Conservation (phyloP, 2,329 filamentous ascomycete genomes). For the Atkinsonella hypoxylon region DNA sequence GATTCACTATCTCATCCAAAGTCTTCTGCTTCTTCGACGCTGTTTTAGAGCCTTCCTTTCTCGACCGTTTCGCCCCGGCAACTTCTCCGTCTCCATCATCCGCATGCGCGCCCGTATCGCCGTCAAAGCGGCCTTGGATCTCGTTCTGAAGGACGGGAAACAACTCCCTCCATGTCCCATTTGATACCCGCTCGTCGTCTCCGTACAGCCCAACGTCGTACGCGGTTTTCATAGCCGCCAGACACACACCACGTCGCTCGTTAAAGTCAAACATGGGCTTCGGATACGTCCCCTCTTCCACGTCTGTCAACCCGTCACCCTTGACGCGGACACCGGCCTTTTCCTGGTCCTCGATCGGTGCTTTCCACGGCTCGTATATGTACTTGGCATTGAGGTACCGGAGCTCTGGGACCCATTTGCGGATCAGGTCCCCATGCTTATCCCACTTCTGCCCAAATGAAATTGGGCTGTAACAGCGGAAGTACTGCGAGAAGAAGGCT, state of each 20-base stretch:
- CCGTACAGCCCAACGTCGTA: constrained; percentile 55
- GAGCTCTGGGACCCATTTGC: constrained; percentile 57
- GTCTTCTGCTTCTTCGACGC: constrained; percentile 17
- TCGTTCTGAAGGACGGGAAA: constrained; percentile 29
- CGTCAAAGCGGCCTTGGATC: constrained; percentile 26
- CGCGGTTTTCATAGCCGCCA: constrained; percentile 58
- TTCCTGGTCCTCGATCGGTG: constrained; percentile 54
- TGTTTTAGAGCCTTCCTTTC: constrained; percentile 7
- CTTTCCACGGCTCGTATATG: constrained; percentile 73
- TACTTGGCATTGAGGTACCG: constrained; percentile 49
- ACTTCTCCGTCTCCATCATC: constrained; percentile 17
- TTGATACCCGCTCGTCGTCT: constrained; percentile 45
- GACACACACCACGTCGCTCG: constrained; percentile 47
- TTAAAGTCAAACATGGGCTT: constrained; percentile 70
- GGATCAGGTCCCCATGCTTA: constrained; percentile 51
- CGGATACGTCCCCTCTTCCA: constrained; percentile 45
- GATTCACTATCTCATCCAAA: neutral
- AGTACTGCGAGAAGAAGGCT: constrained; percentile 64
- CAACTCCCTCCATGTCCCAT: constrained; percentile 43
- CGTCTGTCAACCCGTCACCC: constrained; percentile 35
- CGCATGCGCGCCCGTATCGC: constrained; percentile 21
- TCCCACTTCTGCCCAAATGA: constrained; percentile 70
- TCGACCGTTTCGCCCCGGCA: constrained; percentile 14
- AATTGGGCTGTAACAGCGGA: constrained; percentile 56
- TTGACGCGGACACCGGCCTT: constrained; percentile 52